Percentiles rank a stretch among this genome's conserved stretches.
Evolutionary conservation across 2,329 filamentous ascomycete genomes (phyloP).

Genomic region (Xylaria hypoxylon): DNA sequence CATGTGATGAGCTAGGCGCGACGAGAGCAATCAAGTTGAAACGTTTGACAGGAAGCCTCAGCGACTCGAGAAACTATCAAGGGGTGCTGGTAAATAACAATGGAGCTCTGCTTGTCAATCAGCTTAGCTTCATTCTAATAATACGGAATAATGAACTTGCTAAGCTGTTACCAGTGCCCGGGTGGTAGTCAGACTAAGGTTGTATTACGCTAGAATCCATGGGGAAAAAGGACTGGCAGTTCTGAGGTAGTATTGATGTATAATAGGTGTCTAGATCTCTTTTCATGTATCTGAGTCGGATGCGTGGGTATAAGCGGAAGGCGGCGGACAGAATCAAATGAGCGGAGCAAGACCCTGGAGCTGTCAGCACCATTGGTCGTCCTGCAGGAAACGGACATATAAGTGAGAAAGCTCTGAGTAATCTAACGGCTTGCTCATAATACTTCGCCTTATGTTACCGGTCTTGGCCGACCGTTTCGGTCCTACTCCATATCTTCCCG

Average conservation of each 20-base stretch:
- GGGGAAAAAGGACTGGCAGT: background rate
- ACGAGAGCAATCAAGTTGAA: background rate
- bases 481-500: conserved; percentile 13
- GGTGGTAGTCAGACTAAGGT: conserved; percentile 16
- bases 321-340: conserved; percentile 6
- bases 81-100: background rate
- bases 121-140: conserved; percentile 18
- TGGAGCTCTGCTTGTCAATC: conserved; percentile 16
- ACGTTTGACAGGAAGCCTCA: background rate
- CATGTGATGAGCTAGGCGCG: background rate
- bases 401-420: background rate
- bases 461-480: conserved; percentile 10
- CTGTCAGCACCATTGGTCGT: conserved; percentile 20
- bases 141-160: conserved; percentile 3
- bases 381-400: background rate
- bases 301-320: conserved; percentile 29
- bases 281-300: conserved; percentile 8
- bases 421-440: conserved; percentile 5
- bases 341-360: conserved; percentile 17
- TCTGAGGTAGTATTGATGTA: conserved; percentile 16
- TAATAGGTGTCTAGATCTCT: background rate
- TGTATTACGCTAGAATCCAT: conserved; percentile 10
- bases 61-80: background rate
- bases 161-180: background rate
- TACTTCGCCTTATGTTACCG: conserved; percentile 36